Conservation (phyloP, 768 basidiomycete genomes). For the Cantharellus anzutake region DNA sequence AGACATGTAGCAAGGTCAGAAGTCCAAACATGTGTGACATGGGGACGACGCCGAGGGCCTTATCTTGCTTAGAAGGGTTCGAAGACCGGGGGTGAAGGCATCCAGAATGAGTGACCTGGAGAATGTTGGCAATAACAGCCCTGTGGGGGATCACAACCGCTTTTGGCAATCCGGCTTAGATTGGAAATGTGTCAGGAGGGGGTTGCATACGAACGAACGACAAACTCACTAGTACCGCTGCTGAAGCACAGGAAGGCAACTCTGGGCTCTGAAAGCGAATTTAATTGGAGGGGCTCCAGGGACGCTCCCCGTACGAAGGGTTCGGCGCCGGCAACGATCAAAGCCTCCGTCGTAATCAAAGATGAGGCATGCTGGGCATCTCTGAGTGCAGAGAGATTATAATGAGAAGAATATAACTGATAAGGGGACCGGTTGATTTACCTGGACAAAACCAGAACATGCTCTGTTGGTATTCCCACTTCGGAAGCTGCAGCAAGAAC, state of each 20-base stretch:
- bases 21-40: background rate
- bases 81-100: background rate
- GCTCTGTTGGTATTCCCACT: conserved; percentile 1
- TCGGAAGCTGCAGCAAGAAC: background rate
- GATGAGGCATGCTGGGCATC: background rate
- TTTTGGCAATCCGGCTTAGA: background rate
- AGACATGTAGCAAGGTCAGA: background rate
- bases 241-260: background rate
- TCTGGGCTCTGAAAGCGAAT: background rate
- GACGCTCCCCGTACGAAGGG: background rate
- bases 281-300: background rate
- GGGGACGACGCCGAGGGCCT: conserved; percentile 17
- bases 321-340: conserved; percentile 29
- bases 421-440: background rate
- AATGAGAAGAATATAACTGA: background rate
- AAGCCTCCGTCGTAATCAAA: conserved; percentile 57
- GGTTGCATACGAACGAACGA: background rate
- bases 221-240: background rate
- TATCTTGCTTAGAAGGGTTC: conserved; percentile 1
- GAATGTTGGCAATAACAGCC: background rate
- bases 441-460: conserved; percentile 24
- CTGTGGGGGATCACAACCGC: background rate
- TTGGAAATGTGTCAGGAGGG: background rate
- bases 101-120: background rate
- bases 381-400: background rate